Conservation (phyloP, 2,329 filamentous ascomycete species). For the Apiospora saccharicola region DNA sequence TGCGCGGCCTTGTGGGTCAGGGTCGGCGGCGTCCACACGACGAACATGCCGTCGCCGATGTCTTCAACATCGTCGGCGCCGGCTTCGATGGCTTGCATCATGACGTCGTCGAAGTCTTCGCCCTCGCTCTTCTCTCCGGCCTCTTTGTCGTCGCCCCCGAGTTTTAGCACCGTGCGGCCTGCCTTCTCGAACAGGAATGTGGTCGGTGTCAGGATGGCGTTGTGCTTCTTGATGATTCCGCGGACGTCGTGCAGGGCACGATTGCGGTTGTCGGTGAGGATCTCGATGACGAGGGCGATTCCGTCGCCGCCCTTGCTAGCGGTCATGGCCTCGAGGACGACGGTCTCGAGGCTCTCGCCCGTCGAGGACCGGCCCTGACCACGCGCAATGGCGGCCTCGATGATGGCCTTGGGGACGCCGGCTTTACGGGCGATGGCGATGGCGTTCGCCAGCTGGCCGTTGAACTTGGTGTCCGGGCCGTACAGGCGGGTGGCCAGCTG, state of each 20-base stretch:
- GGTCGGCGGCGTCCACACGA: conserved; percentile 74
- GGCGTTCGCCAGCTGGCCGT: conserved; percentile 77
- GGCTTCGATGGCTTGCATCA: conserved; percentile 85
- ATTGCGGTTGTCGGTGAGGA: conserved; percentile 82
- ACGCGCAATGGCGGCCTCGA: conserved; percentile 85
- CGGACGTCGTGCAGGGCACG: conserved; percentile 79
- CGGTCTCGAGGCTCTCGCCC: conserved; percentile 77
- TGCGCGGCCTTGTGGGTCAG: conserved; percentile 70
- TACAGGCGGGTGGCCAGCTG: conserved; percentile 78
- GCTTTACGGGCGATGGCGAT: conserved; percentile 83
- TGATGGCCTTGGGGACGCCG: conserved; percentile 82
- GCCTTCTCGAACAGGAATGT: conserved; percentile 86
- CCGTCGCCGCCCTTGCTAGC: conserved; percentile 62
- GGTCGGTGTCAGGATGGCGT: conserved; percentile 75
- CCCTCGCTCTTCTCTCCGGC: conserved; percentile 46
- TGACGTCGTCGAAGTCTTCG: conserved; percentile 68
- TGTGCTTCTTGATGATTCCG: conserved; percentile 72
- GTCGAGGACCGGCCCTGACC: conserved; percentile 83
- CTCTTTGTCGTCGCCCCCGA: conserved; percentile 32
- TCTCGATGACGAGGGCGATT: conserved; percentile 77
- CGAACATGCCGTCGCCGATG: conserved; percentile 72
- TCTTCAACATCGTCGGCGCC: conserved; percentile 78
- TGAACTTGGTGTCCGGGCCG: conserved; percentile 76
- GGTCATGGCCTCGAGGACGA: conserved; percentile 83
- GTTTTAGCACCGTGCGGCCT: conserved; percentile 76